phyloP scores from a whole-genome alignment of 2,329 filamentous ascomycete genomes.

The Leptosphaerulina australis region DNA sequence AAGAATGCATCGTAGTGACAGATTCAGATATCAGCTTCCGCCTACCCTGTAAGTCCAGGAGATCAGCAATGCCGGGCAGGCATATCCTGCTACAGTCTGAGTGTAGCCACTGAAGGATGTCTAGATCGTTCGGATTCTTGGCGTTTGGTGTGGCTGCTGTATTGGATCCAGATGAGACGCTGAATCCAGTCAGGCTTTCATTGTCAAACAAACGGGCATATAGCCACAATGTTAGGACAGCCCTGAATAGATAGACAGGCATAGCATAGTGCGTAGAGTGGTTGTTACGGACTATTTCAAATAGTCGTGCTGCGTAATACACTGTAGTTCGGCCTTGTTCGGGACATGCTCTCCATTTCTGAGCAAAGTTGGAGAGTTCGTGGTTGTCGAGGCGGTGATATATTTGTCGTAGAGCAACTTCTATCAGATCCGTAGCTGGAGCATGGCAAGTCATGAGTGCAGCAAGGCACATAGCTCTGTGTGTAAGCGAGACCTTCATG shows the following conservation, averaged over 20 bases:
- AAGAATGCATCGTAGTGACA: neutral
- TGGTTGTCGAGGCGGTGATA: neutral
- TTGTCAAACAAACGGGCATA: neutral
- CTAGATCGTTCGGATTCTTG: neutral
- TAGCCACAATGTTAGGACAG: neutral
- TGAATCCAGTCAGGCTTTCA: neutral
- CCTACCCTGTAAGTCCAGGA: neutral
- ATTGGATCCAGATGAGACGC: neutral
- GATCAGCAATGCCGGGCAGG: neutral
- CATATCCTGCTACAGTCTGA: neutral
- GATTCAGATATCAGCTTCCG: neutral
- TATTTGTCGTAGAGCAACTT: neutral
- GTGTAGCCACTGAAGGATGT: neutral
- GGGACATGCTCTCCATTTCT: neutral
- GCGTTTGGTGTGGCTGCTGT: too few species aligned
- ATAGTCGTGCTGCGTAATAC: conserved; percentile 2
- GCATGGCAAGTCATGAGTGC: neutral
- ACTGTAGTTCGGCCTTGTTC: conserved; percentile 4
- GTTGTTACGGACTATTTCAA: conserved; percentile 6
- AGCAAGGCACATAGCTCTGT: neutral
- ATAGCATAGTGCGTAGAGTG: conserved; percentile 8
- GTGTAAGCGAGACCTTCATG: neutral
- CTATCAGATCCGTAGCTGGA: neutral
- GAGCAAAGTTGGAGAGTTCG: neutral
- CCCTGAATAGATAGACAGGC: conserved; percentile 2